Percentiles rank a stretch among this genome's conserved stretches.
Conservation (phyloP, 805 yeast genomes). For the Nakazawaea siamensis region DNA sequence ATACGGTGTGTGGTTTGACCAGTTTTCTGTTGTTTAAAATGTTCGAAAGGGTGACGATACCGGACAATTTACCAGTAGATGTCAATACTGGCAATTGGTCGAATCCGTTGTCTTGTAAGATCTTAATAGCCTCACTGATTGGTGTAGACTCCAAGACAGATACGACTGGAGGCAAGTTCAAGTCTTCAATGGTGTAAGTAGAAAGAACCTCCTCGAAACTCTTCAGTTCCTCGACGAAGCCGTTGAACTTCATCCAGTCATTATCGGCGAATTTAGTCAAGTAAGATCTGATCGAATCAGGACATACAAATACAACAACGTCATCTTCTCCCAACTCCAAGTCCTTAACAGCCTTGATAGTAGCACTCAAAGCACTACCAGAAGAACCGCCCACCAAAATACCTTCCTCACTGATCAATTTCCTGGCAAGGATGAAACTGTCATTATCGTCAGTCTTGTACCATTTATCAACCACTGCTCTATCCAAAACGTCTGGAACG, state of each 20-base stretch:
- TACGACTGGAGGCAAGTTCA: constrained; percentile 73
- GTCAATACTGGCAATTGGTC: constrained; percentile 79
- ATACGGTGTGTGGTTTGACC: constrained; percentile 45
- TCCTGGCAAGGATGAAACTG: constrained; percentile 72
- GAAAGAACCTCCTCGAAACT: constrained; percentile 25
- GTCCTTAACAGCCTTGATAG: constrained; percentile 58
- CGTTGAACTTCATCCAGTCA: constrained; percentile 81
- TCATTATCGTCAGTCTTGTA: constrained; percentile 80
- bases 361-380: constrained; percentile 78
- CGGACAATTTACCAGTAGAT: constrained; percentile 52
- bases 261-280: constrained; percentile 84
- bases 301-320: constrained; percentile 71
- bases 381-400: constrained; percentile 86
- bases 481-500: constrained; percentile 70
- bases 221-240: constrained; percentile 36
- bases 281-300: constrained; percentile 82
- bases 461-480: constrained; percentile 67
- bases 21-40: constrained; percentile 57
- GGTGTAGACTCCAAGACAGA: constrained; percentile 56
- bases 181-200: constrained; percentile 48
- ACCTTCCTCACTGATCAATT: constrained; percentile 79
- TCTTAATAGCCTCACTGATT: constrained; percentile 55
- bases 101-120: constrained; percentile 67
- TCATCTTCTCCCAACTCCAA: constrained; percentile 58
- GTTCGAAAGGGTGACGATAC: constrained; percentile 69